Evolutionary conservation across 202 grass and related monocot genomes (phyloP), one percentile per base, ranked within the genome.

Genomic region (Carex arenaria): DNA sequence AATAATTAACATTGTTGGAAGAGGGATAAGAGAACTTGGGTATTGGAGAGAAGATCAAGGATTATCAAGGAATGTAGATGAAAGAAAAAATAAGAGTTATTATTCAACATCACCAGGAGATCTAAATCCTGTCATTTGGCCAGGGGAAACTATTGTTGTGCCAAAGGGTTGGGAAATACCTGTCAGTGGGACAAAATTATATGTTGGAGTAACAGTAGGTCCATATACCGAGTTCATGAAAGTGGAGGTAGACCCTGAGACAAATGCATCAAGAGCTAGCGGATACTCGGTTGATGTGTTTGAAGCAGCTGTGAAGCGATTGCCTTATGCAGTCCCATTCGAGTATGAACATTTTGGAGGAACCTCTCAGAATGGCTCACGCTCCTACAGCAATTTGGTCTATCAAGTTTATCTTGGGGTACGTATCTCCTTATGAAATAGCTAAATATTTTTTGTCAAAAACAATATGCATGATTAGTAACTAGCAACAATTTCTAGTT

Each of bases 231-330:
- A 69, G 6, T 15, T 0, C 19, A 36, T 82, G 3, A 0, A 26
- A 0, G 56, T 38, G 32, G 49, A 67, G 7, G 4, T 2, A 12
- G 1, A 11, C 0, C 81, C 57, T 10, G 15, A 91, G 53, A 85
- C 89, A 0, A 90, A 92, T 47, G 57, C 67, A 49, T 84, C 83
- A 40, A 31, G 20, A 47, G 86, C 94, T 6, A 85, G 83, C 10
- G 94, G 94, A 1, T 94, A 88, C 77, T 90, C 90, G 79, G 88
- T 97, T 36, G 89, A 97, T 8, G 87, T 97, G 36, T 97, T 97
- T 81, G 53, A 90, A 9, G 86, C 36, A 13, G 94, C 90, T 31
- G 85, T 94, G 52, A 9, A 30, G 14, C 54, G 23, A 0, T 74
- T 97, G 20, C 53, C 89, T 0, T 94, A 93, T 23, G 67, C 71